These are phyloP conservation scores for Podospora fimiseda DNA, from an alignment of 495 filamentous ascomycete genomes.

Conservation along the genomic window DNA sequence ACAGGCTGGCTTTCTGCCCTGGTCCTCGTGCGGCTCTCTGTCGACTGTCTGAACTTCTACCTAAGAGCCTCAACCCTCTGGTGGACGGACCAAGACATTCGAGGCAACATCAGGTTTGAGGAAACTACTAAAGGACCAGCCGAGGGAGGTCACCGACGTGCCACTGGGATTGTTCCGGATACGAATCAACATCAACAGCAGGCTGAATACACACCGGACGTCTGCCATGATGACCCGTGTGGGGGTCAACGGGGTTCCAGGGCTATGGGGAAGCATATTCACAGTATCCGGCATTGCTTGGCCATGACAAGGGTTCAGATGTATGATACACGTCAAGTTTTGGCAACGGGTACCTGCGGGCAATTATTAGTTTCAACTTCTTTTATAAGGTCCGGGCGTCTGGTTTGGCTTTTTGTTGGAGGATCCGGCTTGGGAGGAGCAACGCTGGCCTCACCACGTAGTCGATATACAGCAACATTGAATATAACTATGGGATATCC, in stretches of 20 bases:
- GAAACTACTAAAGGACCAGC: too few relatives aligned
- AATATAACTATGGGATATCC: too few relatives aligned
- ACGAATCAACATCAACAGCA: background rate
- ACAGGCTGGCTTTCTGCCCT: too few relatives aligned
- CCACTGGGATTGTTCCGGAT: background rate
- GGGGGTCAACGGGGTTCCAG: background rate
- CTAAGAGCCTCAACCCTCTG: too few relatives aligned
- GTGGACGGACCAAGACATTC: too few relatives aligned
- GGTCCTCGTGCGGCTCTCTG: too few relatives aligned
- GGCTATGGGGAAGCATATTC: background rate
- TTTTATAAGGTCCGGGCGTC: background rate
- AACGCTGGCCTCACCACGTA: background rate
- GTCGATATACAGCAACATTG: background rate
- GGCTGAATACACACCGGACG: background rate
- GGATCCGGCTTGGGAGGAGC: too few relatives aligned
- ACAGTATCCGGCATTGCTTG: background rate
- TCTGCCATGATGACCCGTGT: background rate
- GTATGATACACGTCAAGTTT: background rate
- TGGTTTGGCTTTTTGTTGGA: too few relatives aligned
- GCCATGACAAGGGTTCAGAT: background rate
- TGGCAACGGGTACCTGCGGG: background rate
- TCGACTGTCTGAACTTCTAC: too few relatives aligned
- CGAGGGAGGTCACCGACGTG: too few relatives aligned
- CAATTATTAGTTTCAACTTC: background rate
- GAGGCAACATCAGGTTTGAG: too few relatives aligned